phyloP scores from a whole-genome alignment of 768 basidiomycete species.

The Candolleomyces aberdarensis region DNA sequence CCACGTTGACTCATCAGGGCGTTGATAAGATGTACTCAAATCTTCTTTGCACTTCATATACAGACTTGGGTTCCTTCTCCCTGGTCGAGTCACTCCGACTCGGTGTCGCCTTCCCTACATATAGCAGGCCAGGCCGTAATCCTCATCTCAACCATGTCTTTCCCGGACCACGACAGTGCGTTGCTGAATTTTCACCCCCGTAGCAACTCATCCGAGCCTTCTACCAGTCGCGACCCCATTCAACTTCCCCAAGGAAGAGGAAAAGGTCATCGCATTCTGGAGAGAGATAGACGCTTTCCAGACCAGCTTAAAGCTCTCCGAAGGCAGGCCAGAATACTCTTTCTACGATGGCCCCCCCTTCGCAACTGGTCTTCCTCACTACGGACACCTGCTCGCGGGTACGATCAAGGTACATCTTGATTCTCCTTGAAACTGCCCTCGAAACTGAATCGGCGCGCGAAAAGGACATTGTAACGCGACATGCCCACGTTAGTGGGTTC shows the following conservation, averaged over 20 bases:
- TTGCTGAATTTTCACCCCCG: conserved; percentile 11
- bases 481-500: conserved; percentile 89
- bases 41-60: neutral
- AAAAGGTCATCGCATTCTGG: conserved; percentile 90
- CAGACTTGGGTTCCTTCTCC: neutral
- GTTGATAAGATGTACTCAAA: neutral
- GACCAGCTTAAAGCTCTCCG: conserved; percentile 88
- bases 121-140: neutral
- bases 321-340: conserved; percentile 85
- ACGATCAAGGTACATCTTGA: conserved; percentile 75
- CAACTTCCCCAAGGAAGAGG: conserved; percentile 85
- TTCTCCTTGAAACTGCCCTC: neutral
- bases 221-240: conserved; percentile 67
- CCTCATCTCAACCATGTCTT: conserved; percentile 46
- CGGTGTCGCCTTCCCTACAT: neutral
- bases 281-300: conserved; percentile 96
- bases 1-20: neutral
- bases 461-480: conserved; percentile 96
- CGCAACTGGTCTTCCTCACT: conserved; percentile 95
- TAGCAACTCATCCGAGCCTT: conserved; percentile 10
- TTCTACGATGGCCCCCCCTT: conserved; percentile 99
- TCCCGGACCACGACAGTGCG: conserved; percentile 72
- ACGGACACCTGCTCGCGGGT: conserved; percentile 90
- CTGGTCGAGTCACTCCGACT: conserved; percentile 1
- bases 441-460: neutral